These are phyloP conservation scores for Chrysoporthe cubensis DNA, from an alignment of 2,329 filamentous ascomycete species.

Conservation along the genomic window DNA sequence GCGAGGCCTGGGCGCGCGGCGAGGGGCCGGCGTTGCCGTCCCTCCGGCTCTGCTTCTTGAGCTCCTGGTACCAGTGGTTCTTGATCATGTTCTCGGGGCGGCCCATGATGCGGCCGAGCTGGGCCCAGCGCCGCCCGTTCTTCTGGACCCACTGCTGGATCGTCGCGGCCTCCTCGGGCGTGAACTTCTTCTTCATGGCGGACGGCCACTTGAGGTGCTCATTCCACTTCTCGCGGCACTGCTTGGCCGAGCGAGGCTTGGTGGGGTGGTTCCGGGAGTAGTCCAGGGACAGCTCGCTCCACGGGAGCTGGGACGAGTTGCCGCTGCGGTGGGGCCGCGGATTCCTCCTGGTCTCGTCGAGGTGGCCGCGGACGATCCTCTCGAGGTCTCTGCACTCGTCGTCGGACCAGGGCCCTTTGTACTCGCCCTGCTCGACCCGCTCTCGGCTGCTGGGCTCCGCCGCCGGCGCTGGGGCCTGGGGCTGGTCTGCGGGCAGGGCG, in stretches of 20 bases:
- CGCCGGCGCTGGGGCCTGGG: not conserved
- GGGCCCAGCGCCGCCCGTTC: conserved; percentile 87
- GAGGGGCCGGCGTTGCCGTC: not conserved
- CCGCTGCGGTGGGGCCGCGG: conserved; percentile 3
- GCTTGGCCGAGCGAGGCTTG: conserved; percentile 64
- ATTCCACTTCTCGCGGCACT: conserved; percentile 92
- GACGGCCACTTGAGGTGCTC: conserved; percentile 74
- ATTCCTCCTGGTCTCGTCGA: too few relatives aligned
- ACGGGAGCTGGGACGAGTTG: not conserved
- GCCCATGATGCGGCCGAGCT: conserved; percentile 79
- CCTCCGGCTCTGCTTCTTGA: conserved; percentile 20
- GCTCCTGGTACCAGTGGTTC: conserved; percentile 74
- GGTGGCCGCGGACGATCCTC: not conserved
- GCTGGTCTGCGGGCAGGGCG: too few relatives aligned
- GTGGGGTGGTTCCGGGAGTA: conserved; percentile 3
- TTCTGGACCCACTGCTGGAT: conserved; percentile 79
- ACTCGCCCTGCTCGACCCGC: not conserved
- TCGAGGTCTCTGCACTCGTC: not conserved
- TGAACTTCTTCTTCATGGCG: conserved; percentile 49
- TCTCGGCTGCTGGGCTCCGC: not conserved
- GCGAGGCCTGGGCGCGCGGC: not conserved
- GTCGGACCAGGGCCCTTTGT: conserved; percentile 11
- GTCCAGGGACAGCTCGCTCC: conserved; percentile 8
- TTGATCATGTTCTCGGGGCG: conserved; percentile 93
- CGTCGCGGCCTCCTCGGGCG: conserved; percentile 67